Evolutionary conservation across 345 rosid species (phyloP), one percentile per base, ranked within the genome.

Genomic region (Lepidium africanum): DNA sequence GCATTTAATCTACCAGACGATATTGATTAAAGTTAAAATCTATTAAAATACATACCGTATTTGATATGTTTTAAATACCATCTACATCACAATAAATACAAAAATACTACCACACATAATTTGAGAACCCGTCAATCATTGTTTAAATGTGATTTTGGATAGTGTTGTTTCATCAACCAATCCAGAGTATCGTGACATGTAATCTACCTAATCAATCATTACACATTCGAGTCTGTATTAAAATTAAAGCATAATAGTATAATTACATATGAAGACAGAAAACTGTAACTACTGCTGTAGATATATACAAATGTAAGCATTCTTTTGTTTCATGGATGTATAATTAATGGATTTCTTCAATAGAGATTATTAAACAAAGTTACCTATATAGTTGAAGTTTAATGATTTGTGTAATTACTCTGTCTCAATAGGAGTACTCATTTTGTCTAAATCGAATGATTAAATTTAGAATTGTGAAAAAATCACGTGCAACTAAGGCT

Each of bases 121-220:
- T 35, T 48, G 60, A 19, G 42, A 66, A 51, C 67, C 19, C 46
- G 15, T 16, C 63, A 67, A 73, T 51, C 36, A 74, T 58, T 73
- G 54, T 41, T 30, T 40, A 5, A 51, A 21, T 40, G 7, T 51
- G 48, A 65, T 59, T 49, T 59, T 66, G 27, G 68, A 74, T 51
- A 57, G 68, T 66, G 77, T 59, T 25, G 68, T 67, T 74, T 73
- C 45, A 74, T 59, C 73, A 74, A 74, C 73, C 73, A 7, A 59
- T 67, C 72, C 72, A 36, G 55, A 59, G 27, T 65, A 74, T 52
- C 39, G 36, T 67, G 67, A 74, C 77, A 67, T 66, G 11, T 67
- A 74, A 45, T 38, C 63, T 52, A 67, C 68, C 77, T 43, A 67
- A 59, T 74, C 68, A 66, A 42, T 58, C 23, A 65, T 51, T 25